Evolutionary conservation across 2,329 filamentous ascomycete genomes (phyloP).

Genomic region (Cladosporium sp.): DNA sequence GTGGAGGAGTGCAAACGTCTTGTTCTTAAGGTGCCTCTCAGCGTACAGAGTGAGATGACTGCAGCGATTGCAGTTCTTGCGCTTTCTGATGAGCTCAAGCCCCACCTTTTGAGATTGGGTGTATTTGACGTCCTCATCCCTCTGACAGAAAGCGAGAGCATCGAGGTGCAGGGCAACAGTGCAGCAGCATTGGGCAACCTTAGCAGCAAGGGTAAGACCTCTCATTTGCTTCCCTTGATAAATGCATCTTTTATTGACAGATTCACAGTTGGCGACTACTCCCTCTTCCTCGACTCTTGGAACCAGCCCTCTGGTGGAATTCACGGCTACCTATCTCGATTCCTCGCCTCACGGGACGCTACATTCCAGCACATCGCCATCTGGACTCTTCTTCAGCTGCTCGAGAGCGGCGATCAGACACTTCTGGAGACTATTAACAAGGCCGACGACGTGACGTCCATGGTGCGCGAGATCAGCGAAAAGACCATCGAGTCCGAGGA

Average conservation of each 20-base stretch:
- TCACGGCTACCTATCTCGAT: slow-evolving; percentile 88
- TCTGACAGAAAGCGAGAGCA: slow-evolving; percentile 88
- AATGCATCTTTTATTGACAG: slow-evolving; percentile 22
- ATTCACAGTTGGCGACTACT: slow-evolving; percentile 81
- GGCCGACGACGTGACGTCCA: slow-evolving; percentile 83
- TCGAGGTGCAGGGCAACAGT: slow-evolving; percentile 97
- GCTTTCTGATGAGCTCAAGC: slow-evolving; percentile 91
- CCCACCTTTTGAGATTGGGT: slow-evolving; percentile 81
- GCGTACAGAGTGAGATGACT: slow-evolving; percentile 98
- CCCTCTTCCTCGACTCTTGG: slow-evolving; percentile 94
- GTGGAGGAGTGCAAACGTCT: slow-evolving; percentile 99
- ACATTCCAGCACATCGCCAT: slow-evolving; percentile 99
- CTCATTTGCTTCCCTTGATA: slow-evolving; percentile 1
- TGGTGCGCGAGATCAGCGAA: slow-evolving; percentile 88
- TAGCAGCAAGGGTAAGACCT: slow-evolving; percentile 80
- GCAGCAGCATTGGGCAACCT: slow-evolving; percentile 92
- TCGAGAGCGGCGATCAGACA: slow-evolving; percentile 89
- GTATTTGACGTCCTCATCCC: slow-evolving; percentile 97
- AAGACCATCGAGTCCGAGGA: slow-evolving; percentile 83
- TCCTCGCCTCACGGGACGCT: slow-evolving; percentile 87
- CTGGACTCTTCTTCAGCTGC: slow-evolving; percentile 91
- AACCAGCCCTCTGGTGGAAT: slow-evolving; percentile 87
- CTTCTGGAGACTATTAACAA: slow-evolving; percentile 86
- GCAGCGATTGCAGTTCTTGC: slow-evolving; percentile 97
- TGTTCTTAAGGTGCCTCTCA: slow-evolving; percentile 85